Conservation (phyloP, 805 yeast species). For the Ogataea nakhonphanomensis region DNA sequence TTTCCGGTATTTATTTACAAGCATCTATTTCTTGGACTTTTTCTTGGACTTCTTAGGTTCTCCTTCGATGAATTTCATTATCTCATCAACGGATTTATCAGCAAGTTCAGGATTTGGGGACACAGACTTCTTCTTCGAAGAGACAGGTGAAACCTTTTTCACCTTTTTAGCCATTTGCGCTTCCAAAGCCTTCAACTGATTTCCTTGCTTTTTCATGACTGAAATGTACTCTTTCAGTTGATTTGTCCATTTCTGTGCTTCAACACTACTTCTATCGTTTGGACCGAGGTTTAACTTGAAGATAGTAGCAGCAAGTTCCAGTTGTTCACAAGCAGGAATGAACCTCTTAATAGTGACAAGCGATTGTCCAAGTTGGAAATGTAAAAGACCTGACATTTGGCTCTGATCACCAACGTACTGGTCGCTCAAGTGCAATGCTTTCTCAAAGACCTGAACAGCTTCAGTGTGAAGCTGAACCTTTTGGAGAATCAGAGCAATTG, state of each 20-base stretch:
- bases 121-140: conserved; percentile 33
- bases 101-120: conserved; percentile 54
- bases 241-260: conserved; percentile 60
- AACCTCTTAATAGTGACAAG: conserved; percentile 50
- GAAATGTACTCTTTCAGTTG: conserved; percentile 51
- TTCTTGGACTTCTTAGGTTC: conserved; percentile 31
- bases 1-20: conserved; percentile 13
- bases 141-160: conserved; percentile 17
- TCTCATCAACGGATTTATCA: conserved; percentile 65
- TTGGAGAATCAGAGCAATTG: conserved; percentile 59
- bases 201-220: conserved; percentile 42
- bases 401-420: conserved; percentile 54
- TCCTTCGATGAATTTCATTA: conserved; percentile 71
- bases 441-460: conserved; percentile 51
- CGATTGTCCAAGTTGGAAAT: conserved; percentile 66
- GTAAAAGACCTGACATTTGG: conserved; percentile 59
- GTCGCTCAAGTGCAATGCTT: conserved; percentile 50
- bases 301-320: conserved; percentile 52
- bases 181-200: conserved; percentile 27
- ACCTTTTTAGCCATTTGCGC: conserved; percentile 23
- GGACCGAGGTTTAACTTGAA: conserved; percentile 62
- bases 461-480: conserved; percentile 44
- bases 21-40: conserved; percentile 19
- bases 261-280: conserved; percentile 63
- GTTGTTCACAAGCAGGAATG: conserved; percentile 53